Percentiles rank a stretch among this genome's conserved stretches.
phyloP scores from a whole-genome alignment of 176 grass and related monocot species.

The Lolium multiflorum region DNA sequence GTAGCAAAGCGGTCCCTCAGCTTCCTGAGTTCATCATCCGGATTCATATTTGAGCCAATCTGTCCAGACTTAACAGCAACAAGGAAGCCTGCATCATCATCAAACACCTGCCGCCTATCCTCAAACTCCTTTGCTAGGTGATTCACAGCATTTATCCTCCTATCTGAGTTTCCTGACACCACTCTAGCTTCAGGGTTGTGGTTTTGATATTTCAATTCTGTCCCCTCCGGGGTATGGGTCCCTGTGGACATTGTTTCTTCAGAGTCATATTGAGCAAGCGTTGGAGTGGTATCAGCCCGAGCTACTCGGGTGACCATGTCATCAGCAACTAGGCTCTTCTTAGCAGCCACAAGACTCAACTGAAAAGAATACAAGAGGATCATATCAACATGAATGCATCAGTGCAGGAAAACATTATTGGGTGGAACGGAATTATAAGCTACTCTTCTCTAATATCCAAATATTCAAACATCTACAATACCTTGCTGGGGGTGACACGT shows the following conservation, averaged over 20 bases:
- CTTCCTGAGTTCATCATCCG: slow-evolving; percentile 75
- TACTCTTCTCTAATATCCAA: slow-evolving; percentile 23
- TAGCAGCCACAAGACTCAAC: slow-evolving; percentile 78
- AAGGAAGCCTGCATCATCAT: slow-evolving; percentile 68
- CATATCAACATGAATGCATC: slow-evolving; percentile 19
- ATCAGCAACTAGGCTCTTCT: slow-evolving; percentile 73
- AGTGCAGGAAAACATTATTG: slow-evolving; percentile 16
- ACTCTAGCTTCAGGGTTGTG: slow-evolving; percentile 46
- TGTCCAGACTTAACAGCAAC: slow-evolving; percentile 54
- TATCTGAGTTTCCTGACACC: slow-evolving; percentile 49
- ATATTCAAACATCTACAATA: slow-evolving; percentile 12
- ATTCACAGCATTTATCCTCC: slow-evolving; percentile 53
- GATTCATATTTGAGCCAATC: slow-evolving; percentile 55
- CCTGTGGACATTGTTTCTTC: slow-evolving; percentile 72
- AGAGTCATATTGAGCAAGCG: slow-evolving; percentile 61
- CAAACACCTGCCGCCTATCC: slow-evolving; percentile 63
- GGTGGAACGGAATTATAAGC: not conserved
- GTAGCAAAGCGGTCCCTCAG: slow-evolving; percentile 79
- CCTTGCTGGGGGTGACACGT: not conserved
- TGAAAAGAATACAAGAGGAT: slow-evolving; percentile 54
- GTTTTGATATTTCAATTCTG: slow-evolving; percentile 47
- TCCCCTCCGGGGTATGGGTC: slow-evolving; percentile 59
- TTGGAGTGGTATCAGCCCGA: slow-evolving; percentile 46
- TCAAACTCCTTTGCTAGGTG: slow-evolving; percentile 83
- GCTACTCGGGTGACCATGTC: slow-evolving; percentile 33